Percentiles rank a stretch among this genome's conserved stretches.
These are phyloP conservation scores for Xylogone sp. DNA, from an alignment of 2,329 filamentous ascomycete genomes.

Conservation along the genomic window DNA sequence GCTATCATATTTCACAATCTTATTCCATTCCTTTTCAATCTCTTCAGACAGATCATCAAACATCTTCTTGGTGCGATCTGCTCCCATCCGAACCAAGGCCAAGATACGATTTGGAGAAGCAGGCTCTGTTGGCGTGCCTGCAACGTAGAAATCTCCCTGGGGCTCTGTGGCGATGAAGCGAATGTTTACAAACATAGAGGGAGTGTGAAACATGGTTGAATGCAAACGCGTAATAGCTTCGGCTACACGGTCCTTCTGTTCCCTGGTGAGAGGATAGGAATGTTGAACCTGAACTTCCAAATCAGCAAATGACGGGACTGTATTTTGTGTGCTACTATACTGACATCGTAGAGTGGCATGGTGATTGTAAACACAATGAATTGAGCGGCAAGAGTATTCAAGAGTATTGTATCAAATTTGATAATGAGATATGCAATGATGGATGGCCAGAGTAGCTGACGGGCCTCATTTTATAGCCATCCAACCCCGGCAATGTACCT, in stretches of 20 bases:
- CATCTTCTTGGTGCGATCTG: background rate
- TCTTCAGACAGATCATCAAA: background rate
- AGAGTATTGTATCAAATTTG: no score
- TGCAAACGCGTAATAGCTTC: background rate
- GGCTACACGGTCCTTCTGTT: background rate
- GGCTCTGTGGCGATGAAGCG: background rate
- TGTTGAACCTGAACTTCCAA: background rate
- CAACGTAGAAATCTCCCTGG: background rate
- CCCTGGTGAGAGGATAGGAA: background rate
- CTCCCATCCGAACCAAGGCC: background rate
- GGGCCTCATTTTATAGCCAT: no score
- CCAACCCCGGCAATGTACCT: no score
- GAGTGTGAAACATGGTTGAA: background rate
- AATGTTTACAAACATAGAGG: background rate
- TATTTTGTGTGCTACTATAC: background rate
- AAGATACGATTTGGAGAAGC: background rate
- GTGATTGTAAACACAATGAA: no score
- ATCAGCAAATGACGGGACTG: background rate
- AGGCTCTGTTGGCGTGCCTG: background rate
- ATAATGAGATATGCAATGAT: no score
- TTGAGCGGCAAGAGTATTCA: no score
- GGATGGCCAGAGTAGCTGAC: no score
- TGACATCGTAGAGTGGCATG: background rate
- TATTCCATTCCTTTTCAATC: background rate
- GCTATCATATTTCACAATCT: background rate